These are phyloP conservation scores for Fomitopsis pinicola DNA, from an alignment of 1,284 basidiomycete genomes.

Conservation along the genomic window DNA sequence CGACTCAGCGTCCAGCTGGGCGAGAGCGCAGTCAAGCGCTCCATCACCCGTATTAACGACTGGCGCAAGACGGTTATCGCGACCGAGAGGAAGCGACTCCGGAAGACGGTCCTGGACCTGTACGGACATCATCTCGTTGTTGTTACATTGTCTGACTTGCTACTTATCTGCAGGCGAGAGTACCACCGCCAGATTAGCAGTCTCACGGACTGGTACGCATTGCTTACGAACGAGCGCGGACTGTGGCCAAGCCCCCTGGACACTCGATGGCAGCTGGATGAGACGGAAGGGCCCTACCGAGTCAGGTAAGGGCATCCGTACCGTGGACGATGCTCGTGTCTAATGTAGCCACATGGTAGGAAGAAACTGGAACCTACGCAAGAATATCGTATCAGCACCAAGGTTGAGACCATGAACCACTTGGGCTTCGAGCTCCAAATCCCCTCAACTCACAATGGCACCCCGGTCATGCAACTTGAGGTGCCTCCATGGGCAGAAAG, in stretches of 20 bases:
- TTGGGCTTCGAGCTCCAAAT: conserved; percentile 51
- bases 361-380: conserved; percentile 69
- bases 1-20: conserved; percentile 58
- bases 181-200: conserved; percentile 61
- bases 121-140: conserved; percentile 29
- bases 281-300: conserved; percentile 85
- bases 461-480: conserved; percentile 53
- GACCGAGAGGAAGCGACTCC: conserved; percentile 65
- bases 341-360: conserved; percentile 31
- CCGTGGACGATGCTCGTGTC: not conserved
- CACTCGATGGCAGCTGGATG: conserved; percentile 74
- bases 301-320: conserved; percentile 51
- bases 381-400: conserved; percentile 45
- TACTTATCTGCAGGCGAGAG: conserved; percentile 48
- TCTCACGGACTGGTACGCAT: conserved; percentile 53
- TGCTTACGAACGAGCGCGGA: conserved; percentile 68
- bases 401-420: conserved; percentile 42
- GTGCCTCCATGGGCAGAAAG: conserved; percentile 78
- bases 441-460: conserved; percentile 55
- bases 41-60: conserved; percentile 55
- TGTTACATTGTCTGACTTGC: not conserved
- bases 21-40: conserved; percentile 58
- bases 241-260: conserved; percentile 65
- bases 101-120: conserved; percentile 71
- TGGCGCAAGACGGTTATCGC: conserved; percentile 65